These are phyloP conservation scores for Aureobasidium musti DNA, from an alignment of 2,329 filamentous ascomycete species.

Conservation along the genomic window DNA sequence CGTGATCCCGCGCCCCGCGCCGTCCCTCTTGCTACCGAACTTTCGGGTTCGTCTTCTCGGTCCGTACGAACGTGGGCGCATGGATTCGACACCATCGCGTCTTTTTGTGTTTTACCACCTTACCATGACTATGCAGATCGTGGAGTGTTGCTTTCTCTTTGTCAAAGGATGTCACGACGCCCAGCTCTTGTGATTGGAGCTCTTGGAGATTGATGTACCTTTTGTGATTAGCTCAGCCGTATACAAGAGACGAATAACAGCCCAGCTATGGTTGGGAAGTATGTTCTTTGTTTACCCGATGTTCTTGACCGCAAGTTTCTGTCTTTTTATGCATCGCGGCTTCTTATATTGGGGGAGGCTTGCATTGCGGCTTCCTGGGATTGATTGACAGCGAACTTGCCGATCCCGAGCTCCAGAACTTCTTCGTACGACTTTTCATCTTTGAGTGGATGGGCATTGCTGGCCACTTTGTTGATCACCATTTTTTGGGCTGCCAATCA, in stretches of 20 bases:
- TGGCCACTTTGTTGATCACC: too few relatives aligned
- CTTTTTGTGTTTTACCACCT: not conserved
- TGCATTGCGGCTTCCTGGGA: not conserved
- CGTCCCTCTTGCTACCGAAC: not conserved
- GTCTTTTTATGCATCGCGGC: not conserved
- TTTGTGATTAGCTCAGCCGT: not conserved
- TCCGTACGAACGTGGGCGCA: not conserved
- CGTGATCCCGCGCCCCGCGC: constrained; percentile 10
- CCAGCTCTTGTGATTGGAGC: too few relatives aligned
- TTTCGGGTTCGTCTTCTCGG: not conserved
- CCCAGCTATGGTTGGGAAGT: not conserved
- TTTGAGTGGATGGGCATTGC: too few relatives aligned
- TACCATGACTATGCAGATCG: not conserved
- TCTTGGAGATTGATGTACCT: too few relatives aligned
- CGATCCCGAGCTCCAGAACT: not conserved
- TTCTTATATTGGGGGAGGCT: not conserved
- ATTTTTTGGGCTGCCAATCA: too few relatives aligned
- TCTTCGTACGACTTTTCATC: not conserved
- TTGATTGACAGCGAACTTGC: not conserved
- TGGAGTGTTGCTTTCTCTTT: not conserved
- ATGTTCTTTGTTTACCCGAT: not conserved
- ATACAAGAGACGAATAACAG: not conserved
- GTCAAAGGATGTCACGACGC: not conserved
- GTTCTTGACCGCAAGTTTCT: not conserved
- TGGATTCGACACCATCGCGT: not conserved